A percentile compares a stretch with the other conserved stretches of the same genome.
Evolutionary conservation across 169 alveolate genomes (phyloP).

Genomic region (Plasmodium sp.): DNA sequence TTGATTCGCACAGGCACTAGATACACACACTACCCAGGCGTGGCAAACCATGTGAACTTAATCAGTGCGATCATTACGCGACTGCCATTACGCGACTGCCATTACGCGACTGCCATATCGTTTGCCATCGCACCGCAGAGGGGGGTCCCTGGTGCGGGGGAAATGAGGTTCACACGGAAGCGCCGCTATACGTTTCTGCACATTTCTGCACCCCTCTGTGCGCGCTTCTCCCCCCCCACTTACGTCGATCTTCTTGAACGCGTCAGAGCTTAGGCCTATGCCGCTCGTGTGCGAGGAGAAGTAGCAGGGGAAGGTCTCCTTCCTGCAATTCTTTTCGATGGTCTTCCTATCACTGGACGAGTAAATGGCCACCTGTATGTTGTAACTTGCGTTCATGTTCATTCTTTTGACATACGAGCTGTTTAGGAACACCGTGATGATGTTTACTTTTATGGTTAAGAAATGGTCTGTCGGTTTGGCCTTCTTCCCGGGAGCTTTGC

Average conservation of each 20-base stretch:
- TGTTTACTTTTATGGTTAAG: constrained; percentile 25
- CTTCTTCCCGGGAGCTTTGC: background rate
- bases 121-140: background rate
- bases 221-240: background rate
- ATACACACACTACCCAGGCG: background rate
- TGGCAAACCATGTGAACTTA: background rate
- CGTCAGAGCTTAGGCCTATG: constrained; percentile 46
- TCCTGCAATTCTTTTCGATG: constrained; percentile 15
- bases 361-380: constrained; percentile 29
- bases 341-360: constrained; percentile 40
- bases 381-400: constrained; percentile 14
- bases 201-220: background rate
- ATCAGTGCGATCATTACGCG: background rate
- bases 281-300: constrained; percentile 49
- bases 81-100: background rate
- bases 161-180: too few relatives aligned
- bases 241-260: constrained; percentile 43
- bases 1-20: background rate
- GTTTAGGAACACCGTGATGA: constrained; percentile 31
- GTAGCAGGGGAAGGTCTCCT: constrained; percentile 31
- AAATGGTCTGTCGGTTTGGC: background rate
- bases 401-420: constrained; percentile 6
- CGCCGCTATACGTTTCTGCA: too few relatives aligned
- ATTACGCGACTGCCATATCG: background rate
- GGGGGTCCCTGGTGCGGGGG: background rate